Evolutionary conservation across 2,329 filamentous ascomycete species (phyloP), one percentile per base, ranked within the genome.

Genomic region (Trichoderma sp.): DNA sequence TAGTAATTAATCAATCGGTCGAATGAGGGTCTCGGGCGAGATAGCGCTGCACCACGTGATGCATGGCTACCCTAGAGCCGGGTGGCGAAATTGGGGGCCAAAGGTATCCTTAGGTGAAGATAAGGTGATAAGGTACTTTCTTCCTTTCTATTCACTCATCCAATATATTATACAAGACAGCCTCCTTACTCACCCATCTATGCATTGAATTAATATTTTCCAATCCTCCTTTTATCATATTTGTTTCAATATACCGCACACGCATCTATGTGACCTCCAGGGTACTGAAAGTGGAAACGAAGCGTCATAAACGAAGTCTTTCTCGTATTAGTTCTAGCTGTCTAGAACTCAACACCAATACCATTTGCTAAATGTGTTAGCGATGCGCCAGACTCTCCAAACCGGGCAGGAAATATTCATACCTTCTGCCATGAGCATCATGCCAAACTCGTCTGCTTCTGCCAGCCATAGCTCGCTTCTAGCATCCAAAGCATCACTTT

Each of bases 41-140:
- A 30, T 32, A 36, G 32, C 61, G 28, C 8, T 18, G 28, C 34
- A 60, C 60, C 65, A 69, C 65, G 65, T 69, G 65, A 69, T 69
- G 34, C 65, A 2, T 43, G 34, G 43, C 47, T 66, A 66, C 63
- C 63, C 63, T 66, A n/a, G 30, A 66, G 39, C 7, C 39, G 1
- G 39, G 39, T n/a, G 39, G 39, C 39, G 15, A 43, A 4, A 15
- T n/a, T 18, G 39, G 39, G 36, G 39, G 39, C 15, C 39, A 43
- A 18, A n/a, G 1, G 39, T 43, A 43, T 3, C 39, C n/a, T 7
- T 3, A 2, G 39, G 39, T 18, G 39, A 8, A n/a, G 15, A n/a
- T 43, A 9, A 43, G 7, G 39, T 43, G 39, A 43, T 8, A 18
- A 43, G 39, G 7, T 43, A 43, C 34, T 36, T 36, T 1, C 5